A percentile compares a stretch with the other conserved stretches of the same genome.
These are phyloP conservation scores for Colletotrichum tanaceti DNA, from an alignment of 2,329 filamentous ascomycete species.

Conservation along the genomic window DNA sequence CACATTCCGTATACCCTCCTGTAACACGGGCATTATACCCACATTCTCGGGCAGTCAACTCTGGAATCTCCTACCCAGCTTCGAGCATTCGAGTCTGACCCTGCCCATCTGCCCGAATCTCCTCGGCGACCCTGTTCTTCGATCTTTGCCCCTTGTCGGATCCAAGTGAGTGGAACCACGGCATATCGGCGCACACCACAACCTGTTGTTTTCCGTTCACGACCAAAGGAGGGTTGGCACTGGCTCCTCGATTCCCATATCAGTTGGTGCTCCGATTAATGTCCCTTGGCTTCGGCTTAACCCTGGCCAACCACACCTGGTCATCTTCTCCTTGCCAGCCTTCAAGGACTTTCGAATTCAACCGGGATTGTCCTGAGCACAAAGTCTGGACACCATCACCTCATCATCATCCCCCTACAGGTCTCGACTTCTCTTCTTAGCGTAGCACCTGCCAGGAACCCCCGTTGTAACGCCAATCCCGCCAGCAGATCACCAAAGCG, in stretches of 20 bases:
- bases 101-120: too few relatives aligned
- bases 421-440: conserved; percentile 29
- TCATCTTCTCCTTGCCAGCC: conserved; percentile 11
- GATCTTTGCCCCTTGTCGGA: conserved; percentile 27
- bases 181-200: conserved; percentile 22
- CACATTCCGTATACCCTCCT: conserved; percentile 26
- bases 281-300: conserved; percentile 21
- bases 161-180: conserved; percentile 31
- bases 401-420: conserved; percentile 20
- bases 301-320: conserved; percentile 29
- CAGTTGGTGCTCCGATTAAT: conserved; percentile 18
- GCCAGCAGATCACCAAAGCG: conserved; percentile 27
- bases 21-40: conserved; percentile 16
- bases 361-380: conserved; percentile 30
- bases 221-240: not conserved
- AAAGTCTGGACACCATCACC: conserved; percentile 29
- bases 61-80: conserved; percentile 9
- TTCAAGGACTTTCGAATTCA: conserved; percentile 27
- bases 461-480: conserved; percentile 28
- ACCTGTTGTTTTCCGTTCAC: not conserved
- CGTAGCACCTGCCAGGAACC: conserved; percentile 33
- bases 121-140: conserved; percentile 27
- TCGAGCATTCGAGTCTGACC: conserved; percentile 26
- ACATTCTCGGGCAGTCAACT: conserved; percentile 19
- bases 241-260: conserved; percentile 3